phyloP scores from a whole-genome alignment of 495 filamentous ascomycete species.

The Echria macrotheca region DNA sequence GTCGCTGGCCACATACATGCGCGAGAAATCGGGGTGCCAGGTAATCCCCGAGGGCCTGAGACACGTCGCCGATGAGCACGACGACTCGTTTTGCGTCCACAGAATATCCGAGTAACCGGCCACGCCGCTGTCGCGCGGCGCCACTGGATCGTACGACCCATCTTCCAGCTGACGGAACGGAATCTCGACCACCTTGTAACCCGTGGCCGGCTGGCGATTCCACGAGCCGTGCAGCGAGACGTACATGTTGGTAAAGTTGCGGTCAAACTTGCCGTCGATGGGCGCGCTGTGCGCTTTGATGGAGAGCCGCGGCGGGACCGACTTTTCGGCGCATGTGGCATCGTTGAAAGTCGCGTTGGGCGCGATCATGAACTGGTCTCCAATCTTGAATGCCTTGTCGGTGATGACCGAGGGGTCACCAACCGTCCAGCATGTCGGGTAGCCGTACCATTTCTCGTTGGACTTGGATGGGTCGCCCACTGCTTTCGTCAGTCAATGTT shows the following conservation, averaged over 20 bases:
- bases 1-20: constrained; percentile 31
- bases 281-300: constrained; percentile 55
- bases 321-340: constrained; percentile 37
- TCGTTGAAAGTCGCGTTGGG: constrained; percentile 45
- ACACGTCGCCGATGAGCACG: constrained; percentile 18
- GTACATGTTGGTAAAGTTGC: constrained; percentile 42
- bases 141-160: constrained; percentile 30
- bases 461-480: constrained; percentile 49
- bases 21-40: constrained; percentile 28
- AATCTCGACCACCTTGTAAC: constrained; percentile 48
- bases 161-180: constrained; percentile 37
- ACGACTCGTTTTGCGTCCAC: constrained; percentile 19
- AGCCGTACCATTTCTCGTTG: constrained; percentile 50
- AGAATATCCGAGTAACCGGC: constrained; percentile 31
- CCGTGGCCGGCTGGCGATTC: constrained; percentile 46
- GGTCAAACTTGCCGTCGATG: constrained; percentile 43
- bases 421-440: constrained; percentile 60
- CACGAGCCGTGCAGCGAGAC: constrained; percentile 56
- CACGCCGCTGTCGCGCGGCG: constrained; percentile 24
- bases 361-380: constrained; percentile 45
- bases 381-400: constrained; percentile 40
- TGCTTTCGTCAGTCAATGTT: no score
- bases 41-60: constrained; percentile 24
- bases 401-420: constrained; percentile 49
- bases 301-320: constrained; percentile 42